A percentile compares a stretch with the other conserved stretches of the same genome.
phyloP scores from a whole-genome alignment of 768 basidiomycete species.

The Hygrocybe coccinea region DNA sequence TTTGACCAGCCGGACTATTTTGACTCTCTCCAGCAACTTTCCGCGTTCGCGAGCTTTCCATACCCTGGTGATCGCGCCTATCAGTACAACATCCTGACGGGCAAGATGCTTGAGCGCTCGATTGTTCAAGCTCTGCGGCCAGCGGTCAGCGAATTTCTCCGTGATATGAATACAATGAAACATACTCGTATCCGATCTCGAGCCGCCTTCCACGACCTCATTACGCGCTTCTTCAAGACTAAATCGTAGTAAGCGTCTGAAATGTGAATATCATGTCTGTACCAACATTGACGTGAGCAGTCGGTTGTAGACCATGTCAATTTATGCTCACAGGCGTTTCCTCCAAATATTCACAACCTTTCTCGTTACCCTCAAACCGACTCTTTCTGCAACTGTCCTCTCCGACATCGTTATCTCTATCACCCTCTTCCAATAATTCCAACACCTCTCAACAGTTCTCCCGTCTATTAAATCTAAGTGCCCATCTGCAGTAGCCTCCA shows the following conservation, averaged over 20 bases:
- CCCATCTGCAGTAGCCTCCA: conserved; percentile 49
- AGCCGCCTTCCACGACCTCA: conserved; percentile 55
- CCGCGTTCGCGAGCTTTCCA: conserved; percentile 70
- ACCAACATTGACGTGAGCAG: neutral
- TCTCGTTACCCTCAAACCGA: conserved; percentile 46
- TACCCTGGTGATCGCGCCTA: conserved; percentile 55
- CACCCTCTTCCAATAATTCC: conserved; percentile 55
- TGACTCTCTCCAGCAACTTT: conserved; percentile 50
- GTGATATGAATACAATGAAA: conserved; percentile 6
- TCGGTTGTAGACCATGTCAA: neutral
- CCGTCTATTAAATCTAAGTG: conserved; percentile 38
- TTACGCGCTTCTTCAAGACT: conserved; percentile 39
- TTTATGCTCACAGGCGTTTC: conserved; percentile 43
- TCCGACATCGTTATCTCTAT: conserved; percentile 44
- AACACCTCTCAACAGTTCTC: conserved; percentile 37
- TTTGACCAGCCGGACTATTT: conserved; percentile 41
- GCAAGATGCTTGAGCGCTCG: conserved; percentile 53
- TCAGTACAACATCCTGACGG: conserved; percentile 53
- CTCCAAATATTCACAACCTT: conserved; percentile 55
- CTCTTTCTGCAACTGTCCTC: conserved; percentile 39
- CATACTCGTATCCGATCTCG: conserved; percentile 48
- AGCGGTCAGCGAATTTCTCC: neutral
- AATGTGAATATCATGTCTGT: conserved; percentile 41
- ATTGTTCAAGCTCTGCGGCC: conserved; percentile 46
- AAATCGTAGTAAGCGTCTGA: conserved; percentile 43